Evolutionary conservation across 768 basidiomycete genomes (phyloP).

Genomic region (Tylopilus subfusipes): DNA sequence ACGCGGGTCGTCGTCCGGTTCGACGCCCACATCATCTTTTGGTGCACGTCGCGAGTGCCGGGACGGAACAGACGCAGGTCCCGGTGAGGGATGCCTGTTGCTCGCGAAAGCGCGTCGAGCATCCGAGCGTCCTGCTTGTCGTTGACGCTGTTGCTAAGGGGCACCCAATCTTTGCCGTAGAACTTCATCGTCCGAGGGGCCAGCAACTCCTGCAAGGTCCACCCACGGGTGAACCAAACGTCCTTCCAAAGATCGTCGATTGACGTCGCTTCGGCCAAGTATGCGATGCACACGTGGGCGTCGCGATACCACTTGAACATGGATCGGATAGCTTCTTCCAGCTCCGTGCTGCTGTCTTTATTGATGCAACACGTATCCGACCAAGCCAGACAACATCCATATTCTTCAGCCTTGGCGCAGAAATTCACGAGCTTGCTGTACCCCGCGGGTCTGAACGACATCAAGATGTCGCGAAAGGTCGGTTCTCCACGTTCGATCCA

Average conservation of each 20-base stretch:
- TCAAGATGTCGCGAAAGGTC: conserved; percentile 27
- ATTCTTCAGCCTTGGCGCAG: conserved; percentile 26
- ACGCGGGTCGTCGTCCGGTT: conserved; percentile 32
- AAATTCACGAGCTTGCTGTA: conserved; percentile 26
- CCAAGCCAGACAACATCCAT: conserved; percentile 30
- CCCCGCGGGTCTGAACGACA: conserved; percentile 28
- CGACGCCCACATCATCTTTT: conserved; percentile 35
- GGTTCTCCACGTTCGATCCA: conserved; percentile 32
- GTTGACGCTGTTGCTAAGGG: conserved; percentile 24
- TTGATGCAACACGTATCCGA: conserved; percentile 36
- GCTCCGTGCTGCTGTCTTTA: conserved; percentile 34
- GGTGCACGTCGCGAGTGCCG: conserved; percentile 24
- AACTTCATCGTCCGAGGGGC: conserved; percentile 32
- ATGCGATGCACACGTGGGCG: conserved; percentile 30
- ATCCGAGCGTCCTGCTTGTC: conserved; percentile 26
- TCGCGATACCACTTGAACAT: conserved; percentile 35
- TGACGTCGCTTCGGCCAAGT: conserved; percentile 29
- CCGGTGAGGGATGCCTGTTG: conserved; percentile 24
- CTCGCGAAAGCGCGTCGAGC: conserved; percentile 23
- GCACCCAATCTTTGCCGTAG: conserved; percentile 26
- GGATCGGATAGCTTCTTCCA: conserved; percentile 33
- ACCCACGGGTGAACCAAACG: conserved; percentile 32
- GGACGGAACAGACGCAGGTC: conserved; percentile 26
- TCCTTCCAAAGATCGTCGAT: conserved; percentile 25
- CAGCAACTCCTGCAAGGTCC: conserved; percentile 30